Percentiles rank a stretch among this genome's conserved stretches.
Conservation (phyloP, 2,329 filamentous ascomycete species). For the Cladosporium sp. region DNA sequence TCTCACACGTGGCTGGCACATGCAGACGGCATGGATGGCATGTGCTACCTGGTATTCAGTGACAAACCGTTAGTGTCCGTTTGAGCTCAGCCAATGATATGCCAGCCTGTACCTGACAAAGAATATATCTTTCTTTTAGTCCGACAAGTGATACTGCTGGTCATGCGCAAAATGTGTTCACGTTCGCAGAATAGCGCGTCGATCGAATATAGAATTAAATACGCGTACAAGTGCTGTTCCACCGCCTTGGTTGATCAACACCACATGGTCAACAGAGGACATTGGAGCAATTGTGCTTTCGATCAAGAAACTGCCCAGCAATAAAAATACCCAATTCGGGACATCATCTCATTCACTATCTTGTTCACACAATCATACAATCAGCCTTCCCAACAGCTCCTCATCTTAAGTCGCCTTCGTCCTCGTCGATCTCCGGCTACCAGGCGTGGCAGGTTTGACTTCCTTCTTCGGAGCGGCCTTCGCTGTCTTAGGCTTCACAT, state of each 20-base stretch:
- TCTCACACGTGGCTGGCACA: not conserved
- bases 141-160: no score
- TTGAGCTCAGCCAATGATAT: not conserved
- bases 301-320: no score
- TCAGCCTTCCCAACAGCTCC: not conserved
- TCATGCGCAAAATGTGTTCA: no score
- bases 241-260: no score
- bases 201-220: no score
- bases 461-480: constrained; percentile 25
- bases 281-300: not conserved
- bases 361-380: not conserved
- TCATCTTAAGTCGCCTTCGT: constrained; percentile 34
- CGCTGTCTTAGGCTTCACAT: constrained; percentile 18
- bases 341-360: not conserved
- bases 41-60: not conserved
- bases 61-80: not conserved
- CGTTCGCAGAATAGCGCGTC: no score
- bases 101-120: no score
- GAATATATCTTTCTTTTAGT: no score
- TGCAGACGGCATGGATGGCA: not conserved
- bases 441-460: constrained; percentile 41
- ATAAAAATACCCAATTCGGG: not conserved
- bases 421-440: constrained; percentile 44
- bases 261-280: no score
- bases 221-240: no score